phyloP scores from a whole-genome alignment of 129 eudicot species.

The Artemisia tridentata region DNA sequence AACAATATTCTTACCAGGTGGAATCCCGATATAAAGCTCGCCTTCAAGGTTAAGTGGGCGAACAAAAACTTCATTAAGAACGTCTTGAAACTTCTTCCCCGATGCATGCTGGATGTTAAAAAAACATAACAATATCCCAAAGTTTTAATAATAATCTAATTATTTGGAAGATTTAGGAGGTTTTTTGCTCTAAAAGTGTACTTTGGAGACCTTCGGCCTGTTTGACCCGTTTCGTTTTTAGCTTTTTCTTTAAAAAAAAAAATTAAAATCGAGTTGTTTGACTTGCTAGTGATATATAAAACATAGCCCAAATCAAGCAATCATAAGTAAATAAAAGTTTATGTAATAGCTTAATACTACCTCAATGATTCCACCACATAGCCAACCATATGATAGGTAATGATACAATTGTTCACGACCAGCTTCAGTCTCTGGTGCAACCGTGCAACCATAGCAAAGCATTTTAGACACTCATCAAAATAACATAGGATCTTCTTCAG shows the following conservation, averaged over 20 bases:
- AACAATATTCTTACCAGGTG: conserved; percentile 56
- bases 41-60: conserved; percentile 76
- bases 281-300: not conserved
- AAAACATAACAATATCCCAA: conserved; percentile 1
- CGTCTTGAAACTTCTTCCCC: conserved; percentile 75
- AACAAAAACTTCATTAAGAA: conserved; percentile 83
- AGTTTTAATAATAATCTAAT: too few species aligned
- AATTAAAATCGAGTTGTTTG: not conserved
- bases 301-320: not conserved
- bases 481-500: conserved; percentile 51
- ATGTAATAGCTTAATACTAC: conserved; percentile 27
- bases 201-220: not conserved
- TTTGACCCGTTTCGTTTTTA: not conserved
- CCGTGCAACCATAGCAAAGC: conserved; percentile 41
- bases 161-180: not conserved
- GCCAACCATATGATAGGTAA: conserved; percentile 88
- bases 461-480: conserved; percentile 68
- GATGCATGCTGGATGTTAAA: conserved; percentile 63
- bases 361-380: conserved; percentile 96
- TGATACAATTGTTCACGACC: conserved; percentile 78
- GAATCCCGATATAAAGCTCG: conserved; percentile 90
- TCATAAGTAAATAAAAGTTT: not conserved
- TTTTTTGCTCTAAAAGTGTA: not conserved
- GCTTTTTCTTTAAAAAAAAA: not conserved
- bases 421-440: conserved; percentile 76